Evolutionary conservation across 768 basidiomycete species (phyloP), one percentile per base, ranked within the genome.

Genomic region (Lentinula sp.): DNA sequence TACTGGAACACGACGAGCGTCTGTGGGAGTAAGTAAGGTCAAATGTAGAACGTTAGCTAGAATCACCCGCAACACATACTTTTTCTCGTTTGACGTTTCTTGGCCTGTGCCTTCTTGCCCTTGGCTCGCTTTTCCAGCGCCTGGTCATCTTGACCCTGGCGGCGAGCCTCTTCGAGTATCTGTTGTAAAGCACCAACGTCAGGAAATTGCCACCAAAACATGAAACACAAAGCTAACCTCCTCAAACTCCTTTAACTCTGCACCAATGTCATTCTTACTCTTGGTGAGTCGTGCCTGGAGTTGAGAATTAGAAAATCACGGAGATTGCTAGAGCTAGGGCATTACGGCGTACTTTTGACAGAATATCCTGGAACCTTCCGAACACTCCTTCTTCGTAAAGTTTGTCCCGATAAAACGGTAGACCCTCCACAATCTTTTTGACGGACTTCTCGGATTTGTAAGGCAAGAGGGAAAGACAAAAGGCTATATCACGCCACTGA

Each of bases 401-500:
- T 74, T 99, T 99, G 78, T 98, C 97, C 57, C 94, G 88, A 68
- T 99, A 99, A 74, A 87, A 90, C 50, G 88, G 92, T 28, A 99
- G 72, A 1, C 85, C 95, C 65, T 98, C 96, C 66, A 94, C 91
- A 62, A 98, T 84, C 71, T 95, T 97, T 83, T 97, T 98, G 67
- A 98, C 85, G 0, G 95, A 96, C 35, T 91, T 84, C 65, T 99
- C 97, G 1, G 94, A 95, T 71, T 98, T 98, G 89, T 92, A 99
- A 0, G 95, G 96, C 15, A 98, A 80, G 2, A 98, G 75, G 0
- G 96, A 95, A 2, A 99, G 77, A 70, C 96, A 99, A 74, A 88
- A 98, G 1, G 95, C 93, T 61, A 99, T 94, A 68, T 99, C 96
- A 23, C 94, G 85, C 97, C 97, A 99, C 70, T 98, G 97, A 5